Conservation (phyloP, 768 basidiomycete species). For the Nidula microcarpa region DNA sequence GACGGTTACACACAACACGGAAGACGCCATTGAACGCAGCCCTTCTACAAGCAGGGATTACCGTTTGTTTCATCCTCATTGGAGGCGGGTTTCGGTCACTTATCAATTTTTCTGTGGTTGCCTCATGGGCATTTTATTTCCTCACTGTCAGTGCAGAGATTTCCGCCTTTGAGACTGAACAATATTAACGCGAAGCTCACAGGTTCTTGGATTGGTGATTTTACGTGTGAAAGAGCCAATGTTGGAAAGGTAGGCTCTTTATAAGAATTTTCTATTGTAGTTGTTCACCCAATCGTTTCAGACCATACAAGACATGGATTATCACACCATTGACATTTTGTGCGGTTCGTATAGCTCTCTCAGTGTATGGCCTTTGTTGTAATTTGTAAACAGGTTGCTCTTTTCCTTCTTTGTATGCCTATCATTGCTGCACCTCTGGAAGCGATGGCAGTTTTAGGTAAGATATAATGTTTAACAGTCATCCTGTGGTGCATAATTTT, state of each 20-base stretch:
- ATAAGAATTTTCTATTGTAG: neutral
- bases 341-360: slow-evolving; percentile 38
- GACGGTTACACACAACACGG: slow-evolving; percentile 66
- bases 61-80: slow-evolving; percentile 74
- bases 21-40: slow-evolving; percentile 90
- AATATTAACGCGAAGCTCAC: neutral
- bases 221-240: slow-evolving; percentile 88
- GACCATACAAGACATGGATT: slow-evolving; percentile 93
- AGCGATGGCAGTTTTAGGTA: slow-evolving; percentile 84
- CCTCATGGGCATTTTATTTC: slow-evolving; percentile 86
- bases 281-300: slow-evolving; percentile 18
- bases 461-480: slow-evolving; percentile 12
- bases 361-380: neutral
- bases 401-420: slow-evolving; percentile 92
- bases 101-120: slow-evolving; percentile 87
- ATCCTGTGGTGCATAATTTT: slow-evolving; percentile 2
- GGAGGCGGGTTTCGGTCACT: slow-evolving; percentile 89
- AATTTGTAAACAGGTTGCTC: slow-evolving; percentile 57
- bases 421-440: slow-evolving; percentile 89
- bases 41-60: slow-evolving; percentile 70
- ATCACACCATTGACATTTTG: slow-evolving; percentile 89
- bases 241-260: slow-evolving; percentile 62
- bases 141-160: slow-evolving; percentile 49
- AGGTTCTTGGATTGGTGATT: slow-evolving; percentile 88
- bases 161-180: neutral